Conservation (phyloP, 2,329 filamentous ascomycete species). For the Diaporthe sp. region DNA sequence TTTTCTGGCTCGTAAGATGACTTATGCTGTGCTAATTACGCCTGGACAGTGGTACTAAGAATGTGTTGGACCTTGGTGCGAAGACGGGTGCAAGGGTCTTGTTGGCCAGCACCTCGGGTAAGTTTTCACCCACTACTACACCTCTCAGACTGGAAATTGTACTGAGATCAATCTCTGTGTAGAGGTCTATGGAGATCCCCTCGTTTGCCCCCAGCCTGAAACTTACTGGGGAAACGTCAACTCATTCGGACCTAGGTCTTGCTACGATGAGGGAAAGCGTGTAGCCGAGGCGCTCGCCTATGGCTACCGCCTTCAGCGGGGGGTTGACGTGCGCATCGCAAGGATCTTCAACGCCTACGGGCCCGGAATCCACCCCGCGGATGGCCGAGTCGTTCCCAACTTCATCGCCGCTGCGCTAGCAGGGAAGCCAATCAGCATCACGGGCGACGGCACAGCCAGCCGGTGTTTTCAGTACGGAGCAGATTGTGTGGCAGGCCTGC, state of each 20-base stretch:
- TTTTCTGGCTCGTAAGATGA: neutral
- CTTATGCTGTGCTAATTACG: neutral
- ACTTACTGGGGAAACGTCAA: neutral
- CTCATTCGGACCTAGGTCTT: neutral
- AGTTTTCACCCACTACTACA: neutral
- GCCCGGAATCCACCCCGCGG: neutral
- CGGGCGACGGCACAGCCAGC: neutral
- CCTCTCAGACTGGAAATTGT: neutral
- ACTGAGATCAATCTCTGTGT: neutral
- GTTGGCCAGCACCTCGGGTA: neutral
- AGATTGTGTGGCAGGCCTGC: neutral
- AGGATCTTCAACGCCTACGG: constrained; percentile 3
- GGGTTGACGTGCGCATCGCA: neutral
- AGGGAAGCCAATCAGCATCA: neutral
- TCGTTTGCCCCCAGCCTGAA: neutral
- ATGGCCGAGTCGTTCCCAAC: neutral
- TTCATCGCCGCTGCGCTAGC: neutral
- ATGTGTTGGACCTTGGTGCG: neutral
- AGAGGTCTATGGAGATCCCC: neutral
- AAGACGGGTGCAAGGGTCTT: neutral
- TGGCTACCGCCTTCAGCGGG: neutral
- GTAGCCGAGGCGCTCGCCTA: neutral
- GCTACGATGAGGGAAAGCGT: neutral
- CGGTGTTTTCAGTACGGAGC: neutral
- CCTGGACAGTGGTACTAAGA: neutral